phyloP scores from a whole-genome alignment of 2,329 filamentous ascomycete genomes.

The Annulohypoxylon truncatum region DNA sequence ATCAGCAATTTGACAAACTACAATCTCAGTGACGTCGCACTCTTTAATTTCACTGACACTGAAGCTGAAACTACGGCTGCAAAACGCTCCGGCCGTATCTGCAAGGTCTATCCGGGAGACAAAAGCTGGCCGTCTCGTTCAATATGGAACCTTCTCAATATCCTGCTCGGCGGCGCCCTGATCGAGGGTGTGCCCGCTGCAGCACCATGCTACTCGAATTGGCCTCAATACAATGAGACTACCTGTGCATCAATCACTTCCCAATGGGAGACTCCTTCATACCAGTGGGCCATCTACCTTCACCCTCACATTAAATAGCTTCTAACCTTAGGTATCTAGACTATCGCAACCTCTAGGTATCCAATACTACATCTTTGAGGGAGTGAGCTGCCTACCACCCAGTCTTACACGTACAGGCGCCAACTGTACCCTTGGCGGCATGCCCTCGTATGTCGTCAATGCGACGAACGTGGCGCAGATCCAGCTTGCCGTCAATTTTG shows the following conservation, averaged over 20 bases:
- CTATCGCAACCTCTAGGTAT: slow-evolving; percentile 50
- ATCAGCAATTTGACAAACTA: slow-evolving; percentile 43
- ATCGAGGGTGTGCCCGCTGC: slow-evolving; percentile 51
- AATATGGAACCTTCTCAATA: slow-evolving; percentile 47
- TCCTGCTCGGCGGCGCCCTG: slow-evolving; percentile 48
- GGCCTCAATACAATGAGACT: slow-evolving; percentile 45
- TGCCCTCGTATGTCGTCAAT: slow-evolving; percentile 57
- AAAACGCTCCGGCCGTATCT: slow-evolving; percentile 34
- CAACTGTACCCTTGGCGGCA: slow-evolving; percentile 55
- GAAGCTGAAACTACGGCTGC: slow-evolving; percentile 15
- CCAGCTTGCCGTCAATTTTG: slow-evolving; percentile 60
- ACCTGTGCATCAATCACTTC: slow-evolving; percentile 46
- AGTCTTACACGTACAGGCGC: slow-evolving; percentile 40
- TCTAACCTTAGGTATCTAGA: slow-evolving; percentile 11
- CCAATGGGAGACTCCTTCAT: slow-evolving; percentile 47
- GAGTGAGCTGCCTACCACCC: slow-evolving; percentile 44
- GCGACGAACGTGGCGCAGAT: slow-evolving; percentile 57
- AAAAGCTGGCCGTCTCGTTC: slow-evolving; percentile 42
- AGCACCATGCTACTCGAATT: slow-evolving; percentile 50
- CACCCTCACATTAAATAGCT: background rate
- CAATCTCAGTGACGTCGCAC: slow-evolving; percentile 42
- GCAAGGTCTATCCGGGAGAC: slow-evolving; percentile 50
- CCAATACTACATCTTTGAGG: slow-evolving; percentile 53
- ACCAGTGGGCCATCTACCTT: slow-evolving; percentile 37
- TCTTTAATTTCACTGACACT: slow-evolving; percentile 44